These are phyloP conservation scores for Ceratocystis diversiconidia DNA, from an alignment of 2,329 filamentous ascomycete species.

Conservation along the genomic window DNA sequence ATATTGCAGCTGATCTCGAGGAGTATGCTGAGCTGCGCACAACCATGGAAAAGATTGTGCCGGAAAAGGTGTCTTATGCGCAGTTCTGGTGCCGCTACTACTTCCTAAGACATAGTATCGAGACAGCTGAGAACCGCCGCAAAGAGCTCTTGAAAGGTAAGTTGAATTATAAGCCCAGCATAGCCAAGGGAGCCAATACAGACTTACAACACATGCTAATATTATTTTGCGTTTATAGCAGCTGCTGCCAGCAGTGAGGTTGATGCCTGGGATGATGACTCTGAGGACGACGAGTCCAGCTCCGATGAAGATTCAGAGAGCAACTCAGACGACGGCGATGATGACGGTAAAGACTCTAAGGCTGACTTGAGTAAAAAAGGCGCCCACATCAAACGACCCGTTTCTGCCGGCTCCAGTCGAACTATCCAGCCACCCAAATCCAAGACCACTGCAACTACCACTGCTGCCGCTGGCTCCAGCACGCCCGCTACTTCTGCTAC, in stretches of 20 bases:
- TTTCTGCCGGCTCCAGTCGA: constrained; percentile 42
- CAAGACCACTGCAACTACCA: constrained; percentile 21
- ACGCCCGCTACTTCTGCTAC: constrained; percentile 32
- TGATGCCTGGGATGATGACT: constrained; percentile 54
- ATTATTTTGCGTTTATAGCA: constrained; percentile 29
- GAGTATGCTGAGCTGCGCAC: constrained; percentile 71
- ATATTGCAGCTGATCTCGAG: constrained; percentile 67
- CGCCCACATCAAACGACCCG: constrained; percentile 28
- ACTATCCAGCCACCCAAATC: constrained; percentile 39
- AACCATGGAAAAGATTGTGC: constrained; percentile 95
- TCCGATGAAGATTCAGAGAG: constrained; percentile 26
- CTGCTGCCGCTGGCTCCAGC: constrained; percentile 16
- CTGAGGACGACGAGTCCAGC: constrained; percentile 32
- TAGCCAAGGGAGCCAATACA: neutral
- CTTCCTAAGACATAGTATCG: constrained; percentile 81
- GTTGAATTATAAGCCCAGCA: constrained; percentile 21
- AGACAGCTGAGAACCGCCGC: constrained; percentile 79
- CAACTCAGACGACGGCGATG: constrained; percentile 23
- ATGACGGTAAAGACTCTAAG: neutral
- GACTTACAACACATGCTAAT: neutral
- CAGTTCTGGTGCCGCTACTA: constrained; percentile 95
- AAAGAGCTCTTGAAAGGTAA: constrained; percentile 82
- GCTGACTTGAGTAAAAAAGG: constrained; percentile 22
- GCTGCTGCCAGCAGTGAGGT: constrained; percentile 59
- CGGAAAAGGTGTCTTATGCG: constrained; percentile 73